Base-by-base conservation (phyloP, 2,329 filamentous ascomycete species). In the Trichophyton benhamiae region DNA sequence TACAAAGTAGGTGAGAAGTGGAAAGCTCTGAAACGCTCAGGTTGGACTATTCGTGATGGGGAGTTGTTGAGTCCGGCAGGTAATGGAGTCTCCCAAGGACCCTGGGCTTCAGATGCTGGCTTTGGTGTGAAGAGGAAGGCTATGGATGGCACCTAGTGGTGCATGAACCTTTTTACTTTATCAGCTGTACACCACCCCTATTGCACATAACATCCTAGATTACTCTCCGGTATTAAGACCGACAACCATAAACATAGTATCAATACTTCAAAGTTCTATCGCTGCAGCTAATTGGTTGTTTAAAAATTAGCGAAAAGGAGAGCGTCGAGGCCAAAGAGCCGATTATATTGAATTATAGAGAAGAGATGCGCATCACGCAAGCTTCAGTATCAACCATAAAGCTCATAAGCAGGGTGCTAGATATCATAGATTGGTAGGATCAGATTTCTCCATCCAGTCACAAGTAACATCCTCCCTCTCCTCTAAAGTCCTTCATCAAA, bases 1-100 rank as follows among this genome's bases (percentile, higher is more conserved):
- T 79, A 84, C 58, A 88, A 85, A 72, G 80, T 95, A 4, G 80
- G 78, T 59, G 80, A 87, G 60, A 80, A 84, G 64, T 96, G 90
- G 89, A 82, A 80, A 64, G 73, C 75, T 36, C 77, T 94, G 79
- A 80, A 83, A 72, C 74, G 75, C 46, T 75, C 81, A 22, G 90
- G 90, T 0, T 96, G 89, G 87, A 77, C 66, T 41, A 69, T 88
- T 22, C 74, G 78, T 15, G 75, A 81, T 46, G 83, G 79, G 3
- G 65, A 65, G 52, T 65, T 77, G 57, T 65, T 75, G 38, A 58
- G 25, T 27, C 61, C 62, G 3, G 48, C 13, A 30, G 27, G 38
- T 11, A n/a, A 7, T 9, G 36, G n/a, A 42, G 20, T 22, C 3
- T 2, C 22, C 20, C 7, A 58, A 30, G 27, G 11, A 36, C 5